Conservation (phyloP, 306 rosid genomes). For the Prinsepia uniflora region DNA sequence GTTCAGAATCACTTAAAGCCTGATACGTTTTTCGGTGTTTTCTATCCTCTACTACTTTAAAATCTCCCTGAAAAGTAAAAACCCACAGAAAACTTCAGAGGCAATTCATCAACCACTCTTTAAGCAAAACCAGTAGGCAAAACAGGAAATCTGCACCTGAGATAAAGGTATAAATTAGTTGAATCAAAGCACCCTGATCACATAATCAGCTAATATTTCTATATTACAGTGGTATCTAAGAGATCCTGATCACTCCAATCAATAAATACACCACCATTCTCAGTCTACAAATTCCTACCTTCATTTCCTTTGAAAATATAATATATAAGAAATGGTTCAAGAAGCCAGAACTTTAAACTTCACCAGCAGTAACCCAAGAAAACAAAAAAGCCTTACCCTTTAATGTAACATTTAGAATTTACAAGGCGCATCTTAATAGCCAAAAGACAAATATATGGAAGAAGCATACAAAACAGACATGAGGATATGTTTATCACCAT, state of each 20-base stretch:
- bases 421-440: not conserved
- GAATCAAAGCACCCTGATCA: not conserved
- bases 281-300: not conserved
- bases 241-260: not conserved
- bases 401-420: not conserved
- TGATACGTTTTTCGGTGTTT: constrained; percentile 80
- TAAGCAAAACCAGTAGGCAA: not conserved
- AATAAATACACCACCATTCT: not conserved
- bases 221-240: not conserved
- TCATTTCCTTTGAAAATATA: not conserved
- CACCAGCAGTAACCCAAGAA: not conserved
- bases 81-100: too few species aligned
- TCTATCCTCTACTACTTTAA: constrained; percentile 62
- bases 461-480: not conserved
- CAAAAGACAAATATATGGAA: not conserved
- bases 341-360: not conserved
- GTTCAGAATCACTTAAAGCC: constrained; percentile 68
- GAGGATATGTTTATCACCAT: not conserved
- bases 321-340: not conserved
- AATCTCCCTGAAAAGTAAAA: constrained; percentile 47
- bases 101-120: not conserved
- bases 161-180: not conserved
- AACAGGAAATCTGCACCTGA: not conserved
- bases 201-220: not conserved
- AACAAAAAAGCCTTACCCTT: not conserved